Conservation (phyloP, 306 rosid genomes). For the Trifolium dubium region DNA sequence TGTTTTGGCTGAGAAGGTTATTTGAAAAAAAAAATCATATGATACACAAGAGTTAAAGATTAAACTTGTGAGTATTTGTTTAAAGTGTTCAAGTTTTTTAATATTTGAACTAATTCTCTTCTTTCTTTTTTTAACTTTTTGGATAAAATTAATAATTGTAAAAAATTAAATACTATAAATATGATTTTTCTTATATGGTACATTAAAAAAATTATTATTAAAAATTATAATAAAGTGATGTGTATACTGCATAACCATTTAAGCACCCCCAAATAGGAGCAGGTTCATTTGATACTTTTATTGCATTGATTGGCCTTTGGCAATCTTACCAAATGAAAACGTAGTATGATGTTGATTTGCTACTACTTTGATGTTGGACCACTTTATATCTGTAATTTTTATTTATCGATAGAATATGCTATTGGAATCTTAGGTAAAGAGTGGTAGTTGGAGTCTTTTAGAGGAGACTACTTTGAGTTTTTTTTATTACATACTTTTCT, state of each 20-base stretch:
- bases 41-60: no score
- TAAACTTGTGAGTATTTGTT: no score
- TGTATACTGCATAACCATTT: neutral
- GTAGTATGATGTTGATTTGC: conserved; percentile 23
- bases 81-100: no score
- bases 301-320: neutral
- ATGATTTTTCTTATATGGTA: no score
- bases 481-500: neutral
- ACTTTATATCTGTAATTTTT: neutral
- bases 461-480: neutral
- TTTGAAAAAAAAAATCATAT: no score
- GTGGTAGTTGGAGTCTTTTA: conserved; percentile 16
- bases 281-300: neutral
- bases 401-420: conserved; percentile 22
- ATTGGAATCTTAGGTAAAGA: conserved; percentile 39
- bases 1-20: no score
- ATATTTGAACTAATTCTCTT: no score
- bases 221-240: no score
- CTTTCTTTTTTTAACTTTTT: no score
- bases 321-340: conserved; percentile 25
- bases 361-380: neutral
- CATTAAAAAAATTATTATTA: no score
- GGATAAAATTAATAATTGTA: no score
- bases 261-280: neutral
- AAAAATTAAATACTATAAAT: no score